Conservation (phyloP, 192 early-diverging fungal genomes). For the Podila clonocystis region DNA sequence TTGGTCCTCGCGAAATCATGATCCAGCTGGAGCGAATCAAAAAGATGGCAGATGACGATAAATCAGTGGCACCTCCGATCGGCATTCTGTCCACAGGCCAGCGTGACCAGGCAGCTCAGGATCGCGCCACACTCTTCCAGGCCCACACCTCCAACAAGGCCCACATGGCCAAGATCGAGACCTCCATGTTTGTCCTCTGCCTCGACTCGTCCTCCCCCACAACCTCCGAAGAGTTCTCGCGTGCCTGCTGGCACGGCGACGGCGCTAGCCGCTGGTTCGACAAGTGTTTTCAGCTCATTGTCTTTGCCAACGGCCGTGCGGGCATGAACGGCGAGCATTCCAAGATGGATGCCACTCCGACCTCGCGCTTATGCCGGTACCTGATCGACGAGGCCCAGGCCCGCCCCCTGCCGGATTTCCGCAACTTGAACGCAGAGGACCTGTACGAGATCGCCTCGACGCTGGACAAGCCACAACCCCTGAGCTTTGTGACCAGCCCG, state of each 20-base stretch:
- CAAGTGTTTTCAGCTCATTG: constrained; percentile 73
- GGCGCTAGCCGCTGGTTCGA: constrained; percentile 93
- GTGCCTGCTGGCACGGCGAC: constrained; percentile 83
- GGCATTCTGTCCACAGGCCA: constrained; percentile 64
- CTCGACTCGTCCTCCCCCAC: constrained; percentile 76
- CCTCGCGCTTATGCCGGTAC: constrained; percentile 75
- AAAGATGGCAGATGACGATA: constrained; percentile 62
- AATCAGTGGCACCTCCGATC: constrained; percentile 58
- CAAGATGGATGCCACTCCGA: constrained; percentile 85
- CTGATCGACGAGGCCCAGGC: constrained; percentile 63
- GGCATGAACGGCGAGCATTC: constrained; percentile 69
- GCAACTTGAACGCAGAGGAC: constrained; percentile 49
- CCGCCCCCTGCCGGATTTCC: constrained; percentile 22
- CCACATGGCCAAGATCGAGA: constrained; percentile 76
- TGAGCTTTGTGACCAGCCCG: constrained; percentile 65
- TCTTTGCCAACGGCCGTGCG: constrained; percentile 79
- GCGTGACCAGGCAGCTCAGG: constrained; percentile 64
- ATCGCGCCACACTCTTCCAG: constrained; percentile 67
- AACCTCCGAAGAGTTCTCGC: constrained; percentile 76
- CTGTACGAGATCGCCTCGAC: constrained; percentile 37
- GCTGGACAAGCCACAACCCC: constrained; percentile 55
- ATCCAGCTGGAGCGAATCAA: constrained; percentile 77
- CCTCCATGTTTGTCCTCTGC: constrained; percentile 79
- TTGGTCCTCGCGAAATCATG: constrained; percentile 50
- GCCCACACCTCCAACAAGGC: constrained; percentile 67